Evolutionary conservation across 345 rosid species (phyloP), one percentile per base, ranked within the genome.

Genomic region (Acer campestre): DNA sequence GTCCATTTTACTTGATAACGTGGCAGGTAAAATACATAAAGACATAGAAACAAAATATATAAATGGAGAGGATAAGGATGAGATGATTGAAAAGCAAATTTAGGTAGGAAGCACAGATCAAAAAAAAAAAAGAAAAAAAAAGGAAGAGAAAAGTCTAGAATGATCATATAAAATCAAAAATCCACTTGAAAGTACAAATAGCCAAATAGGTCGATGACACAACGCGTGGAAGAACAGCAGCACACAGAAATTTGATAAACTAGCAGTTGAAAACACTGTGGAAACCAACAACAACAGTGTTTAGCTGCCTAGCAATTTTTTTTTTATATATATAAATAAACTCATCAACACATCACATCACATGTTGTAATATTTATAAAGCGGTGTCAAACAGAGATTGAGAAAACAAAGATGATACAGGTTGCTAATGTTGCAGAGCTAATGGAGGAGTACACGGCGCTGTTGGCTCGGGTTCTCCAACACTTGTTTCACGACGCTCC

Each of bases 361-460:
- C 0, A 4, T 35, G 38, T 5, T 35, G 38, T 35, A 4, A 35
- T 35, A 35, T 35, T 31, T 35, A 35, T 35, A 35, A 35, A 35
- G 6, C 38, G 38, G 38, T 35, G 38, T 42, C 27, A n/a, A 64
- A 31, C 12, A 67, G 40, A n/a, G 49, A 31, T 1, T 7, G 58
- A 25, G 14, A 13, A 35, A 64, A 14, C 11, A 68, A 81, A 77
- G 82, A 96, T 94, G 98, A 84, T 96, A 73, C 79, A 85, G 40
- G 93, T 91, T 82, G 86, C 97, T 1, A 58, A 82, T 27, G 27
- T 92, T 68, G 90, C 98, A 65, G 96, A 90, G 88, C 80, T 92
- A 81, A 79, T 94, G 91, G 89, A 86, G 86, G 94, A 94, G 80
- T 95, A 95, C 94, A 92, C 90, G 86, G 91, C 74, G 88, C 77